Conservation (phyloP, 2,329 filamentous ascomycete species). For the Penicillium sp. region DNA sequence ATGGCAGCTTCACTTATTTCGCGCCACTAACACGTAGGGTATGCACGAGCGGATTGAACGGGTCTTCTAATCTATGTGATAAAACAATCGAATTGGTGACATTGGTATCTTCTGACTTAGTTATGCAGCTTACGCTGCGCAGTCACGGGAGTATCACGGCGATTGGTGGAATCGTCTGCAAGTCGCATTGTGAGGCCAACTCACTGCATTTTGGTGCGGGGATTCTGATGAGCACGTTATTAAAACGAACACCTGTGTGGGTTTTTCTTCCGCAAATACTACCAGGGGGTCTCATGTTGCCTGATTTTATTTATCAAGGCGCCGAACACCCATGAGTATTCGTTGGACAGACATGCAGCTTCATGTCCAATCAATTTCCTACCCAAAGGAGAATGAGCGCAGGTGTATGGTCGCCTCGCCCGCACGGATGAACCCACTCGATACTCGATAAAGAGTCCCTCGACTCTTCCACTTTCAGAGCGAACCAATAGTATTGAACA, state of each 20-base stretch:
- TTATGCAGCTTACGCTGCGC: constrained; percentile 8
- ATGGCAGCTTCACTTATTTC: not conserved
- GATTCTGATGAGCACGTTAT: not conserved
- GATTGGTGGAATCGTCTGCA: not conserved
- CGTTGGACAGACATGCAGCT: not conserved
- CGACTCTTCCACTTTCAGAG: not conserved
- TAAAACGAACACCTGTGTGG: not conserved
- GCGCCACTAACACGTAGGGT: constrained; percentile 2
- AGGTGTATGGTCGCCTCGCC: not conserved
- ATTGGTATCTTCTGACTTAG: constrained; percentile 1
- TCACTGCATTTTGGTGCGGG: not conserved
- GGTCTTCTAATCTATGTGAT: not conserved
- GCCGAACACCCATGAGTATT: not conserved
- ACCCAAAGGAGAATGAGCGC: not conserved
- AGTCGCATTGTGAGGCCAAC: not conserved
- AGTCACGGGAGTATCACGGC: not conserved
- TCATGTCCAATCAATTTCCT: not conserved
- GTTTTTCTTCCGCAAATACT: not conserved
- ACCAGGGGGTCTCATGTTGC: not conserved
- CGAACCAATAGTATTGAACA: not conserved
- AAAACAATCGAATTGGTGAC: not conserved
- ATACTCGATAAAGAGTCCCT: not conserved
- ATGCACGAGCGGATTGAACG: constrained; percentile 6
- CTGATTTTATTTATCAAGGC: not conserved
- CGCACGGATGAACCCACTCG: not conserved